Base-by-base conservation (phyloP, 148 eudicot genomes). In the Rhododendron mucronatum region DNA sequence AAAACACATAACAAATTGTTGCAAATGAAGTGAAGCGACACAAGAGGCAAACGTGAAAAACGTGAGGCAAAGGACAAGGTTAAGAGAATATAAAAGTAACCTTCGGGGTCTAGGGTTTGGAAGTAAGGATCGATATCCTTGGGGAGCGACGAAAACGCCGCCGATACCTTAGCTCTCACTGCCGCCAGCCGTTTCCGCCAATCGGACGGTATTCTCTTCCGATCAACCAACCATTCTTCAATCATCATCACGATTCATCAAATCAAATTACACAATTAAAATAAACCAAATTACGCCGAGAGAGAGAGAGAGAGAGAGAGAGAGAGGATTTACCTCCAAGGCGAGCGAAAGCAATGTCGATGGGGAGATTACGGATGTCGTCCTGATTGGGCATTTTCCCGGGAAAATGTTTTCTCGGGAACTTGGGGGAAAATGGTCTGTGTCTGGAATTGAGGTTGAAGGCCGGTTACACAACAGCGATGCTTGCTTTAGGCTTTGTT, bases 201-300 rank as follows among this genome's bases (percentile, higher is more conserved):
- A 89, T 95, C 99, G 28, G 86, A 82, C 5, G 99, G 99, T 65
- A 96, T 91, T 86, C 96, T 92, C 93, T 94, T 96, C 89, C 98
- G 98, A 94, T 96, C 99, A 82, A 94, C 96, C 92, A 96, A 78
- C 99, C 99, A 96, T 91, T 96, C 99, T 96, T 76, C 93, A 90
- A 47, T 20, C 44, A 86, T 30, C 73, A 86, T 23, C 78, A 85
- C 48, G 55, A 35, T 78, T 11, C 73, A 82, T n/a, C 8, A 63
- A 75, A 55, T 41, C 35, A 87, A 83, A 45, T n/a, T 5, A n/a
- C 82, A 55, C 6, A 41, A 67, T 12, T 8, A 61, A 61, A 50
- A 39, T 41, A n/a, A 6, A 28, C 48, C 33, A 8, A 26, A 26
- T 26, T 6, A 53, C 41, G 37, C 39, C 14, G 41, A 33, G 45